Percentiles rank a stretch among this genome's conserved stretches.
Conservation (phyloP, 2,329 filamentous ascomycete species). For the Fusarium humuli region DNA sequence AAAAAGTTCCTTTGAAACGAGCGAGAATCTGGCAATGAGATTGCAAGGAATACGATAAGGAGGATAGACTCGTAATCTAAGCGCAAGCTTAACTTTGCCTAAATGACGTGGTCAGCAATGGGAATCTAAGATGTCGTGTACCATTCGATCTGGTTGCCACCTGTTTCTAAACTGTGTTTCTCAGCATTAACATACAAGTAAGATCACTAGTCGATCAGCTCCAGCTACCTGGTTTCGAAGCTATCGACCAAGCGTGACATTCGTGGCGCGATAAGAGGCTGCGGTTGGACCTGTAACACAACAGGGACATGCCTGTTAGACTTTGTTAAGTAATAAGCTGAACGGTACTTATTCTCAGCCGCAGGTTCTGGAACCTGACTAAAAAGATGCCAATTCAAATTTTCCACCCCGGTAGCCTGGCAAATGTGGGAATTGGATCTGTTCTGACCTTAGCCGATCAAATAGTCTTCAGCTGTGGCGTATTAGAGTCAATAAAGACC, state of each 20-base stretch:
- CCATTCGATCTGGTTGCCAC: neutral
- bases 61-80: neutral
- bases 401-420: neutral
- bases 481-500: neutral
- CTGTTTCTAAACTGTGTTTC: too few species aligned
- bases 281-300: neutral
- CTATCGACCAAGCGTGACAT: neutral
- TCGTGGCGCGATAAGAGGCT: neutral
- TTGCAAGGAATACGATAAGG: neutral
- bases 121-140: neutral
- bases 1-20: neutral
- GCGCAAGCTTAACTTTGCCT: neutral
- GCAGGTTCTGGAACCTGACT: neutral
- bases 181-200: neutral
- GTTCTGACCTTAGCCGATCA: neutral
- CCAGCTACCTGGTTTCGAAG: neutral
- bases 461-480: conserved; percentile 8
- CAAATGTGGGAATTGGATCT: neutral
- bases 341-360: neutral
- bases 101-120: neutral
- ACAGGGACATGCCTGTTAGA: neutral
- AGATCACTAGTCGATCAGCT: neutral
- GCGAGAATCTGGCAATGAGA: neutral
- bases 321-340: neutral
- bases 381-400: neutral